These are phyloP conservation scores for Leucocoprinus leucothites DNA, from an alignment of 768 basidiomycete species.

Conservation along the genomic window DNA sequence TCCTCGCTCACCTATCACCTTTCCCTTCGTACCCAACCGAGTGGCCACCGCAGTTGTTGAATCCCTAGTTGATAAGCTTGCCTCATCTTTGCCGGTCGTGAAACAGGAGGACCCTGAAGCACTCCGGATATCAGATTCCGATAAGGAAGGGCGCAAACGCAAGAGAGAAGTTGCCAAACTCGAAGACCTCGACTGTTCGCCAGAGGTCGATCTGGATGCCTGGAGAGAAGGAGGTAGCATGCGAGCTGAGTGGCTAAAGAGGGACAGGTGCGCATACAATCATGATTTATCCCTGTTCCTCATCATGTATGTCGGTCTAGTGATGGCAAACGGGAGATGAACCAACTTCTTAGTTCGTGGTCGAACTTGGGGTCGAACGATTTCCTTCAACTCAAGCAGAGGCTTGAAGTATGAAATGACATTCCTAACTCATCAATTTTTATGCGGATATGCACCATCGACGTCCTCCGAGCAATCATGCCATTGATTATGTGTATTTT, in stretches of 20 bases:
- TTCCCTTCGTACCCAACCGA: slow-evolving; percentile 65
- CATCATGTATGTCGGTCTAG: slow-evolving; percentile 28
- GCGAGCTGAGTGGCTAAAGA: slow-evolving; percentile 56
- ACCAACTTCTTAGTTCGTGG: slow-evolving; percentile 46
- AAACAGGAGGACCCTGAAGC: slow-evolving; percentile 41
- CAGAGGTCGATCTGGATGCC: slow-evolving; percentile 33
- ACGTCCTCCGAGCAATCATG: background rate
- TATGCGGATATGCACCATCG: background rate
- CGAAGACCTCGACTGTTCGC: slow-evolving; percentile 27
- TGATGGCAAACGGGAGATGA: slow-evolving; percentile 56
- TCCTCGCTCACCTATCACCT: slow-evolving; percentile 48
- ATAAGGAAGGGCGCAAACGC: slow-evolving; percentile 36
- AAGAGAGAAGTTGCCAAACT: slow-evolving; percentile 24
- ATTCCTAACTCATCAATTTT: slow-evolving; percentile 7
- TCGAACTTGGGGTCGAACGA: slow-evolving; percentile 43
- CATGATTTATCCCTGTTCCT: background rate
- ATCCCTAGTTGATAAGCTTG: slow-evolving; percentile 49
- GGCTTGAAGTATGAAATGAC: slow-evolving; percentile 47
- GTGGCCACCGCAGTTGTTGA: slow-evolving; percentile 49
- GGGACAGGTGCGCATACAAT: slow-evolving; percentile 41
- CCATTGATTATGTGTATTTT: background rate
- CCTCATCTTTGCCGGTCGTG: slow-evolving; percentile 30
- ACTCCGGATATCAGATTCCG: slow-evolving; percentile 32
- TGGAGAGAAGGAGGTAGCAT: slow-evolving; percentile 53
- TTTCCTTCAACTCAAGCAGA: slow-evolving; percentile 51